Base-by-base conservation (phyloP, 345 rosid genomes). In the Linum trigynum region DNA sequence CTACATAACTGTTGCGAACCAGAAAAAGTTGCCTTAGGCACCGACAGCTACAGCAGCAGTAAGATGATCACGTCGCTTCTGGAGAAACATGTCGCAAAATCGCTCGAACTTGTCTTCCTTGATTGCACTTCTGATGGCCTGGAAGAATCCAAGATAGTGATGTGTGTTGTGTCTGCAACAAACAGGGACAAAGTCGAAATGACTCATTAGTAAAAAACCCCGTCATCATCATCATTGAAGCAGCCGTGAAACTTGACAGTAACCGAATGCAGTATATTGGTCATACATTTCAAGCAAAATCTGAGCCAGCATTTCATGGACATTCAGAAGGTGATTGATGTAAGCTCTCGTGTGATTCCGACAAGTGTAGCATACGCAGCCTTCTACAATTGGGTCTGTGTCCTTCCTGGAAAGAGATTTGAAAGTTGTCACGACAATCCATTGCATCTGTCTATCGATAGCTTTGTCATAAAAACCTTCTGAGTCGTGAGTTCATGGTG, bases 291-390 rank as follows among this genome's bases (percentile, higher is more conserved):
- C 95, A 4, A 88, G 81, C 62, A 88, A 79, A 76, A 73, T 85
- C 76, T 88, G 89, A 0, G 91, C 87, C 64, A 88, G 76, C 95
- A 88, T 85, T 75, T 88, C 95, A 1, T 88, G 87, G 16, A 84
- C 91, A 15, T 78, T 84, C 69, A 88, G 95, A 10, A 88, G 83
- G 64, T 88, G 95, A 74, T 85, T 84, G 69, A 88, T 72, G 76
- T 88, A 85, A 5, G 91, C 95, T 72, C 79, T 84, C 10, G 87
- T 84, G 66, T 88, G 89, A 78, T 88, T 85, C 77, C 66, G 74
- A 78, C 95, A 88, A 10, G 91, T 82, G 67, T 85, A 85, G 82
- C 95, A 88, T 17, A 57, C 39, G 48, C 95, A 88, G 17, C 74
- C 73, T 76, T 75, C 79, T 38, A 88, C 73, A 48, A 88, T 70